These are phyloP conservation scores for Coemansia sp. DNA, from an alignment of 192 early-diverging fungal species.

Conservation along the genomic window DNA sequence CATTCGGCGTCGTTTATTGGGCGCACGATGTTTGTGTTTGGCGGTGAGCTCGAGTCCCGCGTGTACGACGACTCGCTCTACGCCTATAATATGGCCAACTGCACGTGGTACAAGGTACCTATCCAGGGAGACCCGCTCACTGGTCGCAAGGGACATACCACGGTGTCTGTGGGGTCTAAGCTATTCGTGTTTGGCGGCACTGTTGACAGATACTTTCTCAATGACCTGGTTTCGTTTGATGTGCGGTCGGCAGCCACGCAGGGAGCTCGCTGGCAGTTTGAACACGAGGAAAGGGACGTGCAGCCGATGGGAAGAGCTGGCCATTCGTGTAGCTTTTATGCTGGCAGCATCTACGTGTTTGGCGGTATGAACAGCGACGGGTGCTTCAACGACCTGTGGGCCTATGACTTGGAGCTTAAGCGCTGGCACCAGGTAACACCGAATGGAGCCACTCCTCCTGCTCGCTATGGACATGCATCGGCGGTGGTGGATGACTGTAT, in stretches of 20 bases:
- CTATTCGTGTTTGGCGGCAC: conserved; percentile 56
- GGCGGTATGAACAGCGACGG: conserved; percentile 53
- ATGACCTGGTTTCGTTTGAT: conserved; percentile 56
- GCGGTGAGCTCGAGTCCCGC: conserved; percentile 44
- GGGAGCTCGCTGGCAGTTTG: conserved; percentile 50
- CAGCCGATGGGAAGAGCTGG: conserved; percentile 41
- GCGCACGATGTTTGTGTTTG: conserved; percentile 61
- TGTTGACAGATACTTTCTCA: conserved; percentile 41
- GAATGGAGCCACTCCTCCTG: conserved; percentile 49
- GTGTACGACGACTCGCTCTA: conserved; percentile 53
- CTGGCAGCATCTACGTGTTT: conserved; percentile 50
- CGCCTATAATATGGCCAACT: conserved; percentile 56
- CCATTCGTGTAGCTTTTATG: conserved; percentile 54
- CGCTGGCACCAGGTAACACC: conserved; percentile 49
- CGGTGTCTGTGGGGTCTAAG: conserved; percentile 46
- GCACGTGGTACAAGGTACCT: conserved; percentile 58
- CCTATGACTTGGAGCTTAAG: conserved; percentile 31
- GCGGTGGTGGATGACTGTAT: conserved; percentile 58
- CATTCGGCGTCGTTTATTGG: conserved; percentile 57
- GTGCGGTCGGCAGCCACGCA: conserved; percentile 42
- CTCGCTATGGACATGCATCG: conserved; percentile 54
- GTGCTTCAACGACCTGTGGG: conserved; percentile 60
- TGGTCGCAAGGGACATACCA: conserved; percentile 55
- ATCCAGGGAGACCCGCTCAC: conserved; percentile 44
- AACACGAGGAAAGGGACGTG: conserved; percentile 20